phyloP scores from a whole-genome alignment of 108 stramenopile species.

The Pseudonitzschia delicatissima region DNA sequence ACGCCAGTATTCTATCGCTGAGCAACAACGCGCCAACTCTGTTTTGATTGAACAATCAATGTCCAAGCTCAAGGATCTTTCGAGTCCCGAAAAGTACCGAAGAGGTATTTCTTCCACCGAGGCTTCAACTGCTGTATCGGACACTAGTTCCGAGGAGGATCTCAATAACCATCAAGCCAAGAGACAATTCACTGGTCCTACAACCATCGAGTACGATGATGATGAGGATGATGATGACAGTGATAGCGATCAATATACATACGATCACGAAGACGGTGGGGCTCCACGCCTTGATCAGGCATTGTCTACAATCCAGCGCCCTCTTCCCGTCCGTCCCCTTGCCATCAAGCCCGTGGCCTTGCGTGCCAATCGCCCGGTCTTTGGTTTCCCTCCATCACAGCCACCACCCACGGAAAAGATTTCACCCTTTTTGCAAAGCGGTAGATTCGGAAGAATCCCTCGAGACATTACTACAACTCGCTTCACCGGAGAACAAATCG shows the following conservation, averaged over 20 bases:
- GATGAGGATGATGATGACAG: constrained; percentile 10
- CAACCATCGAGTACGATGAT: not conserved
- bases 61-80: constrained; percentile 1
- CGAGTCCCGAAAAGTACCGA: constrained; percentile 1
- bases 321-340: constrained; percentile 4
- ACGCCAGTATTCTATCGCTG: not conserved
- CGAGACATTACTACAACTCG: constrained; percentile 2
- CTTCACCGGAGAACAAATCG: not conserved
- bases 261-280: not conserved
- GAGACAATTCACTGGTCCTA: not conserved
- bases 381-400: not conserved
- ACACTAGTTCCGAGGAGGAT: not conserved
- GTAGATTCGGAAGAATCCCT: constrained; percentile 8
- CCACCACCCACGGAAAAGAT: not conserved
- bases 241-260: not conserved
- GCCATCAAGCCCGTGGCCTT: constrained; percentile 20
- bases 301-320: not conserved
- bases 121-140: not conserved
- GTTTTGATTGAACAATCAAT: not conserved
- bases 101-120: constrained; percentile 11
- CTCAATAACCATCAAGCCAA: not conserved
- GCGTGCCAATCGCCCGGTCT: constrained; percentile 13
- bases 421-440: not conserved
- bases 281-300: not conserved
- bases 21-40: not conserved